Percentiles rank a stretch among this genome's conserved stretches.
phyloP scores from a whole-genome alignment of 2,329 filamentous ascomycete genomes.

The Paecilomyces sp. region DNA sequence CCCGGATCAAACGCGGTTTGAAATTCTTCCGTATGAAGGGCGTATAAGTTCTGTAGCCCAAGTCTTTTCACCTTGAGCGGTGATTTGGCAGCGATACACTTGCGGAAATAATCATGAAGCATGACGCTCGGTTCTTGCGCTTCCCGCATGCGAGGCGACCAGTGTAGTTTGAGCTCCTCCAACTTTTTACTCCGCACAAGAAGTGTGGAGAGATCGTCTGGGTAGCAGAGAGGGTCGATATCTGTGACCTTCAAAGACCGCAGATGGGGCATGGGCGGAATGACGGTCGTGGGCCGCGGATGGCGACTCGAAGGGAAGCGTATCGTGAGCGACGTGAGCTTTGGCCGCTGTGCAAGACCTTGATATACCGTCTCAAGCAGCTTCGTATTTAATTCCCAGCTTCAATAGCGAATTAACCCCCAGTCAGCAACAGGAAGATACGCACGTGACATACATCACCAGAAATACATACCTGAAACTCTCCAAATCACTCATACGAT shows the following conservation, averaged over 20 bases:
- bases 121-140: conserved; percentile 51
- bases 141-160: conserved; percentile 55
- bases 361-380: conserved; percentile 53
- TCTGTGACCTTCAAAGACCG: conserved; percentile 48
- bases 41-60: conserved; percentile 52
- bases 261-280: conserved; percentile 52
- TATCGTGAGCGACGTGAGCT: conserved; percentile 48
- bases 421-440: background rate
- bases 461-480: conserved; percentile 41
- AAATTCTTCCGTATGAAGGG: conserved; percentile 43
- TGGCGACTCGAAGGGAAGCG: conserved; percentile 50
- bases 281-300: conserved; percentile 49
- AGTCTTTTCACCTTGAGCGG: conserved; percentile 44
- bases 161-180: conserved; percentile 51
- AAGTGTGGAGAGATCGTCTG: conserved; percentile 54
- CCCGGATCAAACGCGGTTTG: conserved; percentile 36
- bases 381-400: conserved; percentile 57
- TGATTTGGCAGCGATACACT: conserved; percentile 42
- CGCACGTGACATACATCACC: background rate
- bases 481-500: conserved; percentile 50
- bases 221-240: conserved; percentile 58
- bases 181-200: conserved; percentile 49
- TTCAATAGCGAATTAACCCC: conserved; percentile 11
- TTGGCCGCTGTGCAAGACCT: conserved; percentile 44
- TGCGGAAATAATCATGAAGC: conserved; percentile 50